Percentiles rank a stretch among this genome's conserved stretches.
phyloP scores from a whole-genome alignment of 768 basidiomycete genomes.

The Infundibulicybe gibba region DNA sequence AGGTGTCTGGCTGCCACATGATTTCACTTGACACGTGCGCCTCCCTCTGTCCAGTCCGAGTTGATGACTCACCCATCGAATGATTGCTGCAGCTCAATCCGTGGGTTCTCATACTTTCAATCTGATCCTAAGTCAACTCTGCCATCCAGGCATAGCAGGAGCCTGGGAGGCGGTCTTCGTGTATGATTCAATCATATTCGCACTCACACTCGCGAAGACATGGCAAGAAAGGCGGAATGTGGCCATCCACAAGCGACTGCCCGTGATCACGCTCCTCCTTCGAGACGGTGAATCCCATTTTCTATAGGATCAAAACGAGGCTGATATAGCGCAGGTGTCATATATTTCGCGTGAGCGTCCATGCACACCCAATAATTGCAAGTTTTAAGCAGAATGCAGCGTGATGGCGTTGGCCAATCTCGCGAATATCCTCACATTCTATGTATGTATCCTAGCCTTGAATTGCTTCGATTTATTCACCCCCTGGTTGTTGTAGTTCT shows the following conservation, averaged over 20 bases:
- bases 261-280: slow-evolving; percentile 37
- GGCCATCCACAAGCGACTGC: slow-evolving; percentile 18
- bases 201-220: slow-evolving; percentile 44
- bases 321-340: slow-evolving; percentile 31
- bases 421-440: slow-evolving; percentile 37
- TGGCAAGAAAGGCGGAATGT: slow-evolving; percentile 25
- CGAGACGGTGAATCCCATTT: slow-evolving; percentile 41
- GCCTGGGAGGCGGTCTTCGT: slow-evolving; percentile 51
- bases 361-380: not conserved
- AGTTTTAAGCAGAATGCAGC: slow-evolving; percentile 18
- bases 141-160: slow-evolving; percentile 22
- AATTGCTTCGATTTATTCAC: too few species aligned
- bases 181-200: slow-evolving; percentile 45
- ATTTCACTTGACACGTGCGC: slow-evolving; percentile 27
- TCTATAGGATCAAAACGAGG: not conserved
- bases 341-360: slow-evolving; percentile 49
- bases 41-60: too few species aligned
- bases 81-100: slow-evolving; percentile 13
- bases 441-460: too few species aligned
- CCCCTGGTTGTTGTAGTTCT: too few species aligned
- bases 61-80: not conserved
- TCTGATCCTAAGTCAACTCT: not conserved
- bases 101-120: slow-evolving; percentile 3
- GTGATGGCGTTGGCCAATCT: slow-evolving; percentile 50
- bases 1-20: slow-evolving; percentile 29